Conservation (phyloP, 345 rosid species). For the Geranium rotundifolium region DNA sequence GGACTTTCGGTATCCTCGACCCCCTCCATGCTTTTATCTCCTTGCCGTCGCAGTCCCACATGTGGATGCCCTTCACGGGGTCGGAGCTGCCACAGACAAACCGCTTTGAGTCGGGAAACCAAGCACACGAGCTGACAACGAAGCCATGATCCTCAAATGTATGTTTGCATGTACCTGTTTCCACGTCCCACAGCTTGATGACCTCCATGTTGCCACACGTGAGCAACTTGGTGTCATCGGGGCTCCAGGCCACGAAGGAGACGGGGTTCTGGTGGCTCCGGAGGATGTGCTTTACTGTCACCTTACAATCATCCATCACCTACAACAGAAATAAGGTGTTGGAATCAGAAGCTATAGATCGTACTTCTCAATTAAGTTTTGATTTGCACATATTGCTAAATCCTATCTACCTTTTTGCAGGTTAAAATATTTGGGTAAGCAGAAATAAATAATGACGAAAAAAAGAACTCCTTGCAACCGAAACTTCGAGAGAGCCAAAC, state of each 20-base stretch:
- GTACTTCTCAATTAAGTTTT: no score
- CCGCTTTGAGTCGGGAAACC: slow-evolving; percentile 88
- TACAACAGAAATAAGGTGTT: slow-evolving; percentile 10
- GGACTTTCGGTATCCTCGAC: slow-evolving; percentile 62
- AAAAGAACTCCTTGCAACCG: no score
- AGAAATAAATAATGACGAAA: no score
- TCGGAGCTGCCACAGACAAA: slow-evolving; percentile 84
- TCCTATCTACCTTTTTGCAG: no score
- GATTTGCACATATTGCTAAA: no score
- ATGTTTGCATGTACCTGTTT: slow-evolving; percentile 72
- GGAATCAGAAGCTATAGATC: no score
- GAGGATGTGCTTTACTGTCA: slow-evolving; percentile 44
- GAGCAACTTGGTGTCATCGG: slow-evolving; percentile 63
- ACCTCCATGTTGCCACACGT: slow-evolving; percentile 80
- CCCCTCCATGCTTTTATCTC: slow-evolving; percentile 85
- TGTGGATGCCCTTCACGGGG: slow-evolving; percentile 67
- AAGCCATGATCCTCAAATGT: slow-evolving; percentile 79
- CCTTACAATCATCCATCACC: slow-evolving; percentile 54
- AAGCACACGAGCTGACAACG: slow-evolving; percentile 84
- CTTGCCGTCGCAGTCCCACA: slow-evolving; percentile 82
- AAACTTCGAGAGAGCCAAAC: no score
- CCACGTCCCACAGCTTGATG: slow-evolving; percentile 88
- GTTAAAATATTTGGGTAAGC: no score
- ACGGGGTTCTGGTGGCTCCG: slow-evolving; percentile 68
- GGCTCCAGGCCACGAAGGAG: slow-evolving; percentile 86